A percentile compares a stretch with the other conserved stretches of the same genome.
Evolutionary conservation across 2,329 filamentous ascomycete species (phyloP).

Genomic region (Aspergillus versicolor): DNA sequence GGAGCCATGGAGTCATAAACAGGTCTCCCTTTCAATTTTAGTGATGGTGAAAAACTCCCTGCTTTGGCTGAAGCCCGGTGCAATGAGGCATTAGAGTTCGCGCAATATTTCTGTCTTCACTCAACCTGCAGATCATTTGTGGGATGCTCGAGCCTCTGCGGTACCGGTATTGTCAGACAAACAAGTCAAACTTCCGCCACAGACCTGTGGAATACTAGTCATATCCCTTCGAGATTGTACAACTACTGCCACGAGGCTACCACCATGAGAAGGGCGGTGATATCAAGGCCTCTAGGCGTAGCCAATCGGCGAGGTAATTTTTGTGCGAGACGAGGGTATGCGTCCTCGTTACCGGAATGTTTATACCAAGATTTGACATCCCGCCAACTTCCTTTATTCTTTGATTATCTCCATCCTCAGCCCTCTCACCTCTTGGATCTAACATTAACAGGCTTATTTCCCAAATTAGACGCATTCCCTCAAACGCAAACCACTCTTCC

Average conservation of each 20-base stretch:
- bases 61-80: background rate
- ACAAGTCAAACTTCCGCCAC: constrained; percentile 22
- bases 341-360: constrained; percentile 39
- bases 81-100: background rate
- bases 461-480: constrained; percentile 24
- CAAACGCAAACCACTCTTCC: constrained; percentile 32
- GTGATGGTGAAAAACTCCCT: background rate
- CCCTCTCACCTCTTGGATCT: constrained; percentile 65
- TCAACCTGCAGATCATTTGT: constrained; percentile 3
- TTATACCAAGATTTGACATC: constrained; percentile 47
- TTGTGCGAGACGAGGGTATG: constrained; percentile 20
- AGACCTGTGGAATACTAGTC: background rate
- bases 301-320: constrained; percentile 1
- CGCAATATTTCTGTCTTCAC: background rate
- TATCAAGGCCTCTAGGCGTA: background rate
- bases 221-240: background rate
- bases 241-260: background rate
- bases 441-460: constrained; percentile 59
- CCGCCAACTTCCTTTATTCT: constrained; percentile 50
- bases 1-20: constrained; percentile 19
- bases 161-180: constrained; percentile 14
- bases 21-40: background rate
- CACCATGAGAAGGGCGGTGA: constrained; percentile 2
- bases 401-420: constrained; percentile 61
- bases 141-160: background rate